phyloP scores from a whole-genome alignment of 305 asterid species.

The Fraxinus paxiana region DNA sequence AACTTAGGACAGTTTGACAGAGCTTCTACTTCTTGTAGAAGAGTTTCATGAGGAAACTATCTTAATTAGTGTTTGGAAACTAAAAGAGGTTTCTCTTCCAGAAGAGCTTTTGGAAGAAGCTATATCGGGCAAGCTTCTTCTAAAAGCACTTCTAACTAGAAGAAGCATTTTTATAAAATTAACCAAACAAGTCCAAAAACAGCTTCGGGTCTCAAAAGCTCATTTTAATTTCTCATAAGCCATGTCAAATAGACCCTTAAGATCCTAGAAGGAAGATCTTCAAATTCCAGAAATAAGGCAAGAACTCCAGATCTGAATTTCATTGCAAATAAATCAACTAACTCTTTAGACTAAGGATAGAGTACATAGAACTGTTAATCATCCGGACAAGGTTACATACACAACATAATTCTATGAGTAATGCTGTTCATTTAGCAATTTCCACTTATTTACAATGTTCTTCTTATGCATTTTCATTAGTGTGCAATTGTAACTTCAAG shows the following conservation, averaged over 20 bases:
- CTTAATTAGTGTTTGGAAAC: neutral
- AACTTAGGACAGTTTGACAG: neutral
- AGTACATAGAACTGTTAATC: conserved; percentile 10
- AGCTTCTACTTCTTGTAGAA: neutral
- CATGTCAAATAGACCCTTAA: neutral
- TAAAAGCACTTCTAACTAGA: neutral
- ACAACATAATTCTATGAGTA: neutral
- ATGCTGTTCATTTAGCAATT: neutral
- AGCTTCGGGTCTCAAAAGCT: neutral
- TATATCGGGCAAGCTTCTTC: neutral
- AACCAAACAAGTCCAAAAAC: neutral
- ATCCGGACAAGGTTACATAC: neutral
- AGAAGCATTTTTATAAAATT: neutral
- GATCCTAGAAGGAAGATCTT: neutral
- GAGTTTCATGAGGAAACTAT: neutral
- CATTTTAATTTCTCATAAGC: neutral
- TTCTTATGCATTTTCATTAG: neutral
- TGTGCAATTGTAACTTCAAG: neutral
- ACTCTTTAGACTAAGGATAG: neutral
- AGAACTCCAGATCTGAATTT: neutral
- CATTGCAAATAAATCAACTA: neutral
- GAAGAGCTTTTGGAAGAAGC: neutral
- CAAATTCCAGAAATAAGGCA: neutral
- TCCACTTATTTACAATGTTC: neutral
- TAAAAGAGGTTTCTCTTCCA: neutral